These are phyloP conservation scores for Solanum chiquidenum DNA, from an alignment of 257 asterid genomes.

Conservation along the genomic window DNA sequence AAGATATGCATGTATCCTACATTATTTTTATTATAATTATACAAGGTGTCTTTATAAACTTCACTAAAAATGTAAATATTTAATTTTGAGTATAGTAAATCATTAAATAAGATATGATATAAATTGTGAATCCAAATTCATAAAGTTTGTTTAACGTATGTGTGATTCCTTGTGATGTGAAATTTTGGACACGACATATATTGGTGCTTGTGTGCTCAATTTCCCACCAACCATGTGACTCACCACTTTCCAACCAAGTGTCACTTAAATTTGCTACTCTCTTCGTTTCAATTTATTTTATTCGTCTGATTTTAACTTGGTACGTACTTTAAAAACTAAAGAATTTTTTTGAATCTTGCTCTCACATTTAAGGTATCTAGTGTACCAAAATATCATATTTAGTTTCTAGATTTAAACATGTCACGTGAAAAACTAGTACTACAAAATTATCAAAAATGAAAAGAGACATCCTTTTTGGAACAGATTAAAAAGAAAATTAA, in stretches of 20 bases:
- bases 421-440: too few species aligned
- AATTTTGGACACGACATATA: neutral
- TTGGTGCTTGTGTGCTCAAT: neutral
- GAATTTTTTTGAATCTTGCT: too few species aligned
- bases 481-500: too few species aligned
- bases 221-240: neutral
- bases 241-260: neutral
- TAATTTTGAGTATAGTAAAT: neutral
- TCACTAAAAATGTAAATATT: neutral
- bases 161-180: neutral
- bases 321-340: neutral
- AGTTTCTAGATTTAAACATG: too few species aligned
- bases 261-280: neutral
- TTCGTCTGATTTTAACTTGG: rapidly evolving
- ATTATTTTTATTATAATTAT: neutral
- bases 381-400: neutral
- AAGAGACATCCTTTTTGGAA: neutral
- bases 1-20: too few species aligned
- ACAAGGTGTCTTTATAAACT: neutral
- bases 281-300: neutral
- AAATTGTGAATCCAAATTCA: neutral
- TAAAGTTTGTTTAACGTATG: neutral
- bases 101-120: neutral
- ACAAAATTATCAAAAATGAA: too few species aligned
- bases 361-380: too few species aligned